Percentiles rank a stretch among this genome's conserved stretches.
phyloP scores from a whole-genome alignment of 2,329 filamentous ascomycete genomes.

The Helicocarpus griseus region DNA sequence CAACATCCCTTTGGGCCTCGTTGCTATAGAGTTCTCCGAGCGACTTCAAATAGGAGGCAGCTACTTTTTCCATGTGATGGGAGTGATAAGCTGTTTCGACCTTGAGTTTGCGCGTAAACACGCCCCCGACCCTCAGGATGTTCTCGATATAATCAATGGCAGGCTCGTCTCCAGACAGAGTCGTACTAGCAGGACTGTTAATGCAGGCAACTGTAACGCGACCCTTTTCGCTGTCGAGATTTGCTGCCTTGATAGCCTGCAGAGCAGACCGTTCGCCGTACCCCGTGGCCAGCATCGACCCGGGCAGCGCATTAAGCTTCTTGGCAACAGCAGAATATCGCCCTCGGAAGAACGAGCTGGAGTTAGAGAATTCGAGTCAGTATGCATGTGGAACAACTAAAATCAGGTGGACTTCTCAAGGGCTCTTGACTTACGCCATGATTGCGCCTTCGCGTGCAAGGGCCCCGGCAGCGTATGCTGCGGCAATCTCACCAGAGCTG shows the following conservation, averaged over 20 bases:
- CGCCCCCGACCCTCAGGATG: neutral
- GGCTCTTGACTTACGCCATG: slow-evolving; percentile 1
- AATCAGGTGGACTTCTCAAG: neutral
- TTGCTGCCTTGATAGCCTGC: neutral
- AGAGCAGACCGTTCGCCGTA: neutral
- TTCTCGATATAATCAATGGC: slow-evolving; percentile 22
- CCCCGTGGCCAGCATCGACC: neutral
- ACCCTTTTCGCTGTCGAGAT: neutral
- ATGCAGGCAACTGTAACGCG: slow-evolving; percentile 9
- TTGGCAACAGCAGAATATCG: neutral
- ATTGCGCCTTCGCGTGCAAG: neutral
- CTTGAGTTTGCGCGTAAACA: slow-evolving; percentile 5
- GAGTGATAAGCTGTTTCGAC: slow-evolving; percentile 12
- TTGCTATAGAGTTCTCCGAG: neutral
- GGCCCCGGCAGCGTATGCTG: neutral
- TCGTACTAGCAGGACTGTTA: slow-evolving; percentile 5
- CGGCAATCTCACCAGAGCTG: slow-evolving; percentile 2
- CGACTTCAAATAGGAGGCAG: neutral
- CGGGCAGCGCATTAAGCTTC: neutral
- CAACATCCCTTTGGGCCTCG: neutral
- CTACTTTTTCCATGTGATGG: slow-evolving; percentile 9
- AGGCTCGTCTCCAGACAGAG: slow-evolving; percentile 25
- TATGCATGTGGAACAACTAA: slow-evolving; percentile 1
- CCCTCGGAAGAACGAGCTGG: neutral
- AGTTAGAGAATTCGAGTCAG: neutral